A percentile compares a stretch with the other conserved stretches of the same genome.
Evolutionary conservation across 73 alveolate genomes (phyloP).

Genomic region (Blepharisma japonicum): DNA sequence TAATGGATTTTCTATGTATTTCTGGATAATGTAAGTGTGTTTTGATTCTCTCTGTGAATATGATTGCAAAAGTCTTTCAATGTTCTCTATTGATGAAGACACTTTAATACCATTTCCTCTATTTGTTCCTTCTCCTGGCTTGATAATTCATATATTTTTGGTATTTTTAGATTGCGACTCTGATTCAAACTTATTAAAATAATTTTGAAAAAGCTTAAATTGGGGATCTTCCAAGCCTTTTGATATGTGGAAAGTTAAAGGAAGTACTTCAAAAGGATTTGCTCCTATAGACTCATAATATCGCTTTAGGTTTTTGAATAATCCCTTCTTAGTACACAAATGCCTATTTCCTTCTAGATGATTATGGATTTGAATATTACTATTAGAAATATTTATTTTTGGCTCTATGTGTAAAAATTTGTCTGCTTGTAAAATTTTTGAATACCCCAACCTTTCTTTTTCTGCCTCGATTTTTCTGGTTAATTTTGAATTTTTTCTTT

Average conservation of each 20-base stretch:
- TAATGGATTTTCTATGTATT: constrained; percentile 65
- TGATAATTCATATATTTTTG: constrained; percentile 9
- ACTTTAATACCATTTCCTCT: constrained; percentile 30
- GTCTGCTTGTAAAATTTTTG: too few species aligned
- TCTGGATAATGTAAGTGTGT: constrained; percentile 27
- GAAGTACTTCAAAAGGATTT: background rate
- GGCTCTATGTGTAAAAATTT: too few species aligned
- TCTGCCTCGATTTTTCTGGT: too few species aligned
- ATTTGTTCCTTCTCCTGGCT: constrained; percentile 38
- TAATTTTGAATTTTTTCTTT: too few species aligned
- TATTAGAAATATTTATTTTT: too few species aligned
- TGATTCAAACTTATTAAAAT: background rate
- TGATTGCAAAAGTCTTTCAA: background rate
- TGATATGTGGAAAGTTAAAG: constrained; percentile 11
- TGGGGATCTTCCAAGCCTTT: background rate
- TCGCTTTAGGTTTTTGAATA: background rate
- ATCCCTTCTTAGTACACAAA: background rate
- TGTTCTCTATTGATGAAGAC: background rate
- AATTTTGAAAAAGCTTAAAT: background rate
- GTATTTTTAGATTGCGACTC: background rate
- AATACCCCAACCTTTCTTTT: too few species aligned
- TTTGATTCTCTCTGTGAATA: constrained; percentile 9
- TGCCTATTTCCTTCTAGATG: background rate
- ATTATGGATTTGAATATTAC: background rate
- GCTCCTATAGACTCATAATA: background rate